phyloP scores from a whole-genome alignment of 495 filamentous ascomycete species.

The Tricharina praecox region DNA sequence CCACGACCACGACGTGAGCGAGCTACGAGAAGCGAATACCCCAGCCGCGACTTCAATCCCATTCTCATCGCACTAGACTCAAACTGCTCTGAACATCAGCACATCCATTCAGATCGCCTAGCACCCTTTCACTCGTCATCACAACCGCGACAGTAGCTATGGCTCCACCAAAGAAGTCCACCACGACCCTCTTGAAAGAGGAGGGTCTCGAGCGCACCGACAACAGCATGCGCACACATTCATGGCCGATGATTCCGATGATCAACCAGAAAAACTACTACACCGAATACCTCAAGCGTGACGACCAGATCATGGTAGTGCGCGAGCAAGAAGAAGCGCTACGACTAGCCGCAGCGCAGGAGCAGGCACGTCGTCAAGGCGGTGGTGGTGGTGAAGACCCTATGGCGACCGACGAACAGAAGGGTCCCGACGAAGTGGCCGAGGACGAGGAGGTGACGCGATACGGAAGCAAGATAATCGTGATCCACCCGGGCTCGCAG shows the following conservation, averaged over 20 bases:
- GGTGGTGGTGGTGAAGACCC: conserved; percentile 29
- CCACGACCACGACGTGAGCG: too few species aligned
- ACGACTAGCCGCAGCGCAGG: conserved; percentile 28
- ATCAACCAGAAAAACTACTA: conserved; percentile 99
- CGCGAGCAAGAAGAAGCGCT: conserved; percentile 39
- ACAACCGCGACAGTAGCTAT: conserved; percentile 18
- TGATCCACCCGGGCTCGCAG: conserved; percentile 96
- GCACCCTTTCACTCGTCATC: not conserved
- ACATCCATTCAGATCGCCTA: too few species aligned
- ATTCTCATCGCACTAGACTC: too few species aligned
- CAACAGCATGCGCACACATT: conserved; percentile 89
- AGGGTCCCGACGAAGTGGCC: conserved; percentile 42
- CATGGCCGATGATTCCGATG: conserved; percentile 75
- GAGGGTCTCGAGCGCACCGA: conserved; percentile 73
- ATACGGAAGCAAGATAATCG: conserved; percentile 60
- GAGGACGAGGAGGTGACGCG: conserved; percentile 41
- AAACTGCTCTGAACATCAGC: too few species aligned
- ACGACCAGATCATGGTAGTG: conserved; percentile 84
- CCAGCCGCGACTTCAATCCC: too few species aligned
- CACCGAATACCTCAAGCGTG: conserved; percentile 94
- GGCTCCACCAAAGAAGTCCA: conserved; percentile 32
- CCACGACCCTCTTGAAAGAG: conserved; percentile 29
- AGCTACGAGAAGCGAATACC: too few species aligned
- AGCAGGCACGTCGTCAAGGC: conserved; percentile 29
- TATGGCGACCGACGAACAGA: conserved; percentile 44